These are phyloP conservation scores for Nidularia sp. DNA, from an alignment of 768 basidiomycete species.

Conservation along the genomic window DNA sequence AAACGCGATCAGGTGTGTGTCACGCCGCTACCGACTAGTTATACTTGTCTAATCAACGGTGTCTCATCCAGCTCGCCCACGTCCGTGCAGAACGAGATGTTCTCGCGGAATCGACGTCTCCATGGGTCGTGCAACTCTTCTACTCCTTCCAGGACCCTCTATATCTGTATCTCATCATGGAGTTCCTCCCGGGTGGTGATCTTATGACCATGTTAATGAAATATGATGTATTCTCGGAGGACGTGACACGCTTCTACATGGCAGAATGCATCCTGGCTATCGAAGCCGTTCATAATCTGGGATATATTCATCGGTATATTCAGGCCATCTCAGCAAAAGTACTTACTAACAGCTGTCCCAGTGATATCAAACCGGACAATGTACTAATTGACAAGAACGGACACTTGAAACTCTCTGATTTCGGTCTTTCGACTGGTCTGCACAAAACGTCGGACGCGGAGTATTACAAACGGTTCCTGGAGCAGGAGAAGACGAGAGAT, in stretches of 20 bases:
- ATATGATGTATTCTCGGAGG: conserved; percentile 98
- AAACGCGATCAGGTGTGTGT: conserved; percentile 90
- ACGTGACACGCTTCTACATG: conserved; percentile 98
- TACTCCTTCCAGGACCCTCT: conserved; percentile 97
- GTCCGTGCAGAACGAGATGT: conserved; percentile 97
- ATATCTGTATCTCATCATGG: conserved; percentile 97
- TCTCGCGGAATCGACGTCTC: conserved; percentile 91
- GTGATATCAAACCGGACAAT: conserved; percentile 99
- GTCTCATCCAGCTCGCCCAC: conserved; percentile 81
- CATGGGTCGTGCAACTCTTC: conserved; percentile 96
- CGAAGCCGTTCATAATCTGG: conserved; percentile 97
- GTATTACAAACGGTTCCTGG: conserved; percentile 89
- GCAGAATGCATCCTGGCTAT: conserved; percentile 98
- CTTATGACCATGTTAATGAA: conserved; percentile 99
- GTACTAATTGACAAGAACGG: conserved; percentile 97
- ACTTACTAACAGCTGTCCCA: conserved; percentile 23
- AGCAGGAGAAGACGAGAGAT: conserved; percentile 63
- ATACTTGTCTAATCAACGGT: too few relatives aligned
- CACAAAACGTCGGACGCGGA: conserved; percentile 95
- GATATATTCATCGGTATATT: conserved; percentile 98
- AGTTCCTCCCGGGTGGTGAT: conserved; percentile 84
- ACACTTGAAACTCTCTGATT: conserved; percentile 96
- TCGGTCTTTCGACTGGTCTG: conserved; percentile 95
- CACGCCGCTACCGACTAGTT: too few relatives aligned
- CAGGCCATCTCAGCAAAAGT: conserved; percentile 15